Evolutionary conservation across 805 yeast genomes (phyloP).

Genomic region (Barnettozyma salicaria): DNA sequence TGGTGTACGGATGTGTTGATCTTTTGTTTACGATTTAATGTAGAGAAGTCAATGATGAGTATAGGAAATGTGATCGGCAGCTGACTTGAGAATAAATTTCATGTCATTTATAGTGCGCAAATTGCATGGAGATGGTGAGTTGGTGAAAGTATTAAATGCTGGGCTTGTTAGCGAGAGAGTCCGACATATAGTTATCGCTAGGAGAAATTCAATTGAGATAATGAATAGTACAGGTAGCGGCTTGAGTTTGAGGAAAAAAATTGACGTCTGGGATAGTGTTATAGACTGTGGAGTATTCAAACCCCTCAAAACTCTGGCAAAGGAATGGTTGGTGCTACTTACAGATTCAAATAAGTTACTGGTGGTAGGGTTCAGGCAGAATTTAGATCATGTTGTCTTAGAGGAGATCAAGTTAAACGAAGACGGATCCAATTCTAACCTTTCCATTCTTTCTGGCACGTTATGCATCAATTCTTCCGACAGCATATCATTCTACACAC

Average conservation of each 20-base stretch:
- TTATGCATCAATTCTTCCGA: slow-evolving; percentile 13
- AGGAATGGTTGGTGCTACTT: slow-evolving; percentile 15
- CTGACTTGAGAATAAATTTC: background rate
- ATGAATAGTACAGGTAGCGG: slow-evolving; percentile 1
- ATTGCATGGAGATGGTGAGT: slow-evolving; percentile 5
- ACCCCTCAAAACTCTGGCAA: slow-evolving; percentile 7
- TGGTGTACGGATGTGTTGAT: background rate
- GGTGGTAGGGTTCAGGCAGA: slow-evolving; percentile 15
- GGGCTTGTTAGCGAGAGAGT: slow-evolving; percentile 5
- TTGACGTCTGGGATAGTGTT: slow-evolving; percentile 14
- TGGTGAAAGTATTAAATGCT: slow-evolving; percentile 2
- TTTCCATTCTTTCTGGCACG: slow-evolving; percentile 13
- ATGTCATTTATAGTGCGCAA: slow-evolving; percentile 6
- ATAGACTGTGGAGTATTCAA: slow-evolving; percentile 12
- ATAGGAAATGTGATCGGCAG: no score
- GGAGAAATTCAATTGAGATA: slow-evolving; percentile 15
- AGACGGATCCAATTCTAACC: slow-evolving; percentile 2
- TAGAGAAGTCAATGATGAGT: no score
- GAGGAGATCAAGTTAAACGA: slow-evolving; percentile 13
- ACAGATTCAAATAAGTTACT: slow-evolving; percentile 15
- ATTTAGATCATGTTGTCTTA: slow-evolving; percentile 8
- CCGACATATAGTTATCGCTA: slow-evolving; percentile 14
- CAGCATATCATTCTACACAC: slow-evolving; percentile 14
- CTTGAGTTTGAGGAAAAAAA: slow-evolving; percentile 7
- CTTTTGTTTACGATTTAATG: background rate